Conservation (phyloP, 441 rosid genomes). For the Geranium incanum region DNA sequence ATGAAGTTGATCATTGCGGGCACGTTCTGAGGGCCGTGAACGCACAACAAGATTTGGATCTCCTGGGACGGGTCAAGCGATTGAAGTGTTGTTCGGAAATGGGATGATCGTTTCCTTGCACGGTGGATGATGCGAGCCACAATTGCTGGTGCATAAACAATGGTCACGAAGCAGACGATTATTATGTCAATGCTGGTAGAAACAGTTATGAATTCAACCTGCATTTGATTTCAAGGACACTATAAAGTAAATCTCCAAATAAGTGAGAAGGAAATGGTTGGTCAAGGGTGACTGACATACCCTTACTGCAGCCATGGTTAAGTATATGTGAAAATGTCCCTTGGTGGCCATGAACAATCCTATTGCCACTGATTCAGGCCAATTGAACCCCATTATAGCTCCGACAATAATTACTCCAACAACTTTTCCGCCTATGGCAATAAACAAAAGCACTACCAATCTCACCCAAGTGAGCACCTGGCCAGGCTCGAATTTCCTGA, state of each 20-base stretch:
- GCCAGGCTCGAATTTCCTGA: conserved; percentile 31
- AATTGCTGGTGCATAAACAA: conserved; percentile 58
- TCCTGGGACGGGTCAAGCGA: conserved; percentile 64
- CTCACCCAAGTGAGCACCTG: conserved; percentile 43
- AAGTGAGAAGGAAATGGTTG: too few species aligned
- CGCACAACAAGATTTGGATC: conserved; percentile 54
- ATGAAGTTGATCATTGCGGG: conserved; percentile 58
- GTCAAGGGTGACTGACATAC: conserved; percentile 29
- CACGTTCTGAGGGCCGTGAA: conserved; percentile 59
- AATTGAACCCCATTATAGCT: conserved; percentile 54
- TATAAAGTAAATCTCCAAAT: too few species aligned
- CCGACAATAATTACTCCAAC: conserved; percentile 58
- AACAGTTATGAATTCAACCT: conserved; percentile 32
- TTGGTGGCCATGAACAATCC: conserved; percentile 70
- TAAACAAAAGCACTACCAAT: conserved; percentile 34
- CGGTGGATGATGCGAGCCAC: conserved; percentile 63
- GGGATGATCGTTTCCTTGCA: conserved; percentile 77
- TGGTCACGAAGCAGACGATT: conserved; percentile 46
- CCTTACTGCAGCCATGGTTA: conserved; percentile 40
- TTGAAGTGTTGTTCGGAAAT: conserved; percentile 67
- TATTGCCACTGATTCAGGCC: conserved; percentile 71
- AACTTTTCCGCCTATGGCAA: conserved; percentile 50
- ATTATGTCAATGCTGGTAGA: conserved; percentile 45
- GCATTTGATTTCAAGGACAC: conserved; percentile 19
- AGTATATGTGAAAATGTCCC: conserved; percentile 78